phyloP scores from a whole-genome alignment of 2,329 filamentous ascomycete genomes.

The Sordariomycetes sp. region DNA sequence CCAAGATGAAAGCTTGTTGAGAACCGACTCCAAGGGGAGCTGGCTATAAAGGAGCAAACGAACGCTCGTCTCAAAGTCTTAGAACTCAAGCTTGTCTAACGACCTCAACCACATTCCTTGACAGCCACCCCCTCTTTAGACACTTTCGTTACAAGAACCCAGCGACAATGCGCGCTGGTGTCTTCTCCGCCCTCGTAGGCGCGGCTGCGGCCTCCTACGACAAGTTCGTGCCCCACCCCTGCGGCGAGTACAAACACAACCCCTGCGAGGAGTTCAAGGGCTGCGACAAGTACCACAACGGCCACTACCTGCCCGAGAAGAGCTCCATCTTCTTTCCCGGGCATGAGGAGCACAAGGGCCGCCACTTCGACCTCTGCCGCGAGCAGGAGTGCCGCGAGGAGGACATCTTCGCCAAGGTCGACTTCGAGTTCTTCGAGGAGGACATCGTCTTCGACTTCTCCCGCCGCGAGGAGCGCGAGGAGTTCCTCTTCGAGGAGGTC shows the following conservation, averaged over 20 bases:
- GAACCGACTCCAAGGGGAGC: too few species aligned
- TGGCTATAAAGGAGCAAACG: too few species aligned
- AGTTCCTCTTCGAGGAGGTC: slow-evolving; percentile 4
- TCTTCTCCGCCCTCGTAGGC: slow-evolving; percentile 1
- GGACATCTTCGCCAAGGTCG: slow-evolving; percentile 2
- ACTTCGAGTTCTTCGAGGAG: slow-evolving; percentile 5
- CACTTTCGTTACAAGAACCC: background rate
- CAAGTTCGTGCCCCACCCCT: background rate
- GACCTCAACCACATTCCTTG: too few species aligned
- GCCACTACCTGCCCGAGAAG: background rate
- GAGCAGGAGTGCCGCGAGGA: slow-evolving; percentile 3
- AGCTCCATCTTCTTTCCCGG: slow-evolving; percentile 3
- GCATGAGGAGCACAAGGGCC: background rate
- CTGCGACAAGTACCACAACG: background rate
- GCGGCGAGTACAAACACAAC: background rate
- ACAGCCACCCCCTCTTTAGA: background rate
- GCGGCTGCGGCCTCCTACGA: slow-evolving; percentile 1
- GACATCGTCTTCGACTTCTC: slow-evolving; percentile 7
- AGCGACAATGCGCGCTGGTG: slow-evolving; percentile 2
- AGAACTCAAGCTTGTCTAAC: background rate
- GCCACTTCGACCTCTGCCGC: slow-evolving; percentile 5
- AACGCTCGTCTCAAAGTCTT: too few species aligned
- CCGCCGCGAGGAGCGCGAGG: slow-evolving; percentile 1
- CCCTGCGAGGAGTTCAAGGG: background rate
- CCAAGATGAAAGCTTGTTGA: too few species aligned